Base-by-base conservation (phyloP, 176 grass and related monocot species). In the Avena sativa region DNA sequence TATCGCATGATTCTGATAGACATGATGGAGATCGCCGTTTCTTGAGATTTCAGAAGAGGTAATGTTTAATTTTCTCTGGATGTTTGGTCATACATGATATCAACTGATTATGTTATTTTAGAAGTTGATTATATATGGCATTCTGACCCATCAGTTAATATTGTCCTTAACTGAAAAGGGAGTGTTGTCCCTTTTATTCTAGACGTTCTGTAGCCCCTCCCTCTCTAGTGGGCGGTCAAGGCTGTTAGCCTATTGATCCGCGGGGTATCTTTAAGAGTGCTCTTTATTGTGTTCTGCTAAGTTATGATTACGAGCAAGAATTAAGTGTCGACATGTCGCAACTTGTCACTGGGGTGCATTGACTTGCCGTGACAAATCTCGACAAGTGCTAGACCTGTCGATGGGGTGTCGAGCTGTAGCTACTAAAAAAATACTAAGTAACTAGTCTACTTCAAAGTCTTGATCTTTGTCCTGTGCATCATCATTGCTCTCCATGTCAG, bases 21-120 rank as follows among this genome's bases (percentile, higher is more conserved):
- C 92, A 98, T 76, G 84, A 92, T 90, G 96, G 93, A 49, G 93
- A 98, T 84, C 92, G 92, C 19, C 90, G 75, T 28, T 95, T 95
- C 81, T 90, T 98, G 69, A 95, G 96, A 88, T 98, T 90, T 79
- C 91, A 98, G 71, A 98, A 98, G 87, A 95, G 92, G 96, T 95
- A 91, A 89, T 50, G 28, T 65, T 73, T 88, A 68, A 17, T 67
- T 66, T 79, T 69, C 8, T 43, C 48, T 15, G 21, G 34, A 86
- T 77, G 43, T n/a, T 71, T 78, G 25, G 5, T 65, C 83, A 26
- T 13, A 51, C 52, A 82, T 63, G 71, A 60, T 57, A 25, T 57
- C n/a, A 83, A 69, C 47, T 53, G 48, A 36, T 82, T 69, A 47
- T 82, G 26, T 69, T 69, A 69, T 49, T 69, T 81, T 53, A 11